Conservation (phyloP, 2,329 filamentous ascomycete species). For the Thielaviopsis euricoi region DNA sequence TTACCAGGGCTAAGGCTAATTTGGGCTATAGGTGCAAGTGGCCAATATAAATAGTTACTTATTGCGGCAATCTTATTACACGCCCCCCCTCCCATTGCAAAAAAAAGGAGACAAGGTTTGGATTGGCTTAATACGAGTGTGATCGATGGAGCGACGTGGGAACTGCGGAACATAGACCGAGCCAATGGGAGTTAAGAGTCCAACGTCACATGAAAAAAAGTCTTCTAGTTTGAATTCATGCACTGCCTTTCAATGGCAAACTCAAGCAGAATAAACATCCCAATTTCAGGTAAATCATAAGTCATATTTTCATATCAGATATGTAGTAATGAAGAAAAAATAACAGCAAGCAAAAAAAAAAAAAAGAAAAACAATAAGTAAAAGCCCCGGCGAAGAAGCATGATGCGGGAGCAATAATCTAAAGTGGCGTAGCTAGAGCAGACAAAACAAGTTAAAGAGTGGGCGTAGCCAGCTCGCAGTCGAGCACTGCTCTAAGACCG, state of each 20-base stretch:
- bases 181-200: not conserved
- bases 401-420: not conserved
- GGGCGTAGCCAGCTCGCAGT: not conserved
- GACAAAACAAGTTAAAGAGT: not conserved
- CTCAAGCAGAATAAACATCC: not conserved
- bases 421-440: not conserved
- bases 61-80: not conserved
- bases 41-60: not conserved
- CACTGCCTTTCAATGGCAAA: not conserved
- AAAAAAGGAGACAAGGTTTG: not conserved
- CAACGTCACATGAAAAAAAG: not conserved
- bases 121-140: not conserved
- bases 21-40: too few relatives aligned
- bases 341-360: not conserved
- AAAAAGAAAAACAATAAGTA: constrained; percentile 1
- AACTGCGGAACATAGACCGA: not conserved
- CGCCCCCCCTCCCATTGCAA: not conserved
- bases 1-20: too few relatives aligned
- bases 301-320: not conserved
- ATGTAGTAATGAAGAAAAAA: not conserved
- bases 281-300: not conserved
- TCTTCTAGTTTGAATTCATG: too few relatives aligned
- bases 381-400: not conserved
- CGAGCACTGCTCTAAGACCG: not conserved
- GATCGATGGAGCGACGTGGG: not conserved